Evolutionary conservation across 768 basidiomycete genomes (phyloP), one percentile per base, ranked within the genome.

Genomic region (Auricularia sp.): DNA sequence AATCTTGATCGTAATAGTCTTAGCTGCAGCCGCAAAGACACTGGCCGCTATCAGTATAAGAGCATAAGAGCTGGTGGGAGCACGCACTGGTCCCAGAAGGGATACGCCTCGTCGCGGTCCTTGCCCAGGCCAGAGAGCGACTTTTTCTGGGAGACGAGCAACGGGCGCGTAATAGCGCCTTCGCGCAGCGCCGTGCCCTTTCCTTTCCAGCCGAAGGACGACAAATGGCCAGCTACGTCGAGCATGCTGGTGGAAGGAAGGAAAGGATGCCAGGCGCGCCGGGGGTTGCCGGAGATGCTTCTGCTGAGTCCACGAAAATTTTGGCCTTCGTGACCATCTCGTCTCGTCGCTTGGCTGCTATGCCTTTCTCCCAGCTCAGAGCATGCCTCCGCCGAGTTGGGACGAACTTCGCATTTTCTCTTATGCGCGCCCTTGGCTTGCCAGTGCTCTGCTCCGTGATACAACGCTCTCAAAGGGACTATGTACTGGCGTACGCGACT

Each of bases 71-170:
- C 66, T 35, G 60, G 53, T 8, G 8, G 61, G 60, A 21, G 61
- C 58, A 82, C 91, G 75, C 70, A 96, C 93, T 97, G 93, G 73
- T 98, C 94, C 94, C 94, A 98, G 82, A 98, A 98, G 61, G 94
- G 93, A 72, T 94, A 93, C 0, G 93, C 92, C 69, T 95, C 93
- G 71, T 96, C 94, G 68, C 93, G 83, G 74, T 98, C 92, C 73
- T 93, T 94, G 64, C 94, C 94, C 65, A 98, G 74, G 2, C 94
- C 94, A 10, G 84, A 77, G n/a, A 95, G 78, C 3, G 82, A 91
- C 76, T 87, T 88, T 79, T 97, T 97, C 72, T 90, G 88, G 1
- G 87, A 81, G 47, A 93, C 83, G 4, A 87, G 81, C 36, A 98
- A 76, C 1, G 94, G 94, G 6, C 84, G 81, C 21, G 79, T 79